Conservation (phyloP, 495 filamentous ascomycete species). For the Pyronema domesticum region DNA sequence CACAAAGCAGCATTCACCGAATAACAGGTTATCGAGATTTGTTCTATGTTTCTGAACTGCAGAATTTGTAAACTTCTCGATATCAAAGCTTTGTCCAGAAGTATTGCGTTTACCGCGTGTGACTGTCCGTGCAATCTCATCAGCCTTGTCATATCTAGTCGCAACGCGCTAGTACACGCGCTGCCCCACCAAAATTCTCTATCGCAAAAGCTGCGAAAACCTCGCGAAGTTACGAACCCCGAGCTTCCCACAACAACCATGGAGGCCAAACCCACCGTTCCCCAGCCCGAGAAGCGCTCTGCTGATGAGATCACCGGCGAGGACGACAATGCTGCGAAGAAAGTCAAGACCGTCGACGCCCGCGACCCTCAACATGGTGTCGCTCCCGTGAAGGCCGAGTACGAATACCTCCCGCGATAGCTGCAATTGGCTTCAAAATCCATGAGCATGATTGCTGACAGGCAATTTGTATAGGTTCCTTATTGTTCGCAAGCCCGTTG, state of each 20-base stretch:
- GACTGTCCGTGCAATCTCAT: too few relatives aligned
- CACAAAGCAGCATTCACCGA: too few relatives aligned
- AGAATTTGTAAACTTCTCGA: too few relatives aligned
- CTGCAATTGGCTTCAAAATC: conserved; percentile 5
- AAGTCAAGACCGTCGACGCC: conserved; percentile 10
- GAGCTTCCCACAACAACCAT: not conserved
- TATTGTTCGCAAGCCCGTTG: conserved; percentile 22
- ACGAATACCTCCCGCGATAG: conserved; percentile 20
- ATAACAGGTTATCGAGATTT: too few relatives aligned
- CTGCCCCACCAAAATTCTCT: too few relatives aligned
- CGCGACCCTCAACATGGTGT: conserved; percentile 44
- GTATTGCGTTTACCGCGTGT: too few relatives aligned
- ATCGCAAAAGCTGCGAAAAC: too few relatives aligned
- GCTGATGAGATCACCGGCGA: not conserved
- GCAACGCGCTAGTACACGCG: too few relatives aligned
- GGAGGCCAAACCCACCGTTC: not conserved
- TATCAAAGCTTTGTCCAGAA: too few relatives aligned
- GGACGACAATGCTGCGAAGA: conserved; percentile 18
- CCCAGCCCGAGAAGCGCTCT: not conserved
- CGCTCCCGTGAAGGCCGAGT: conserved; percentile 76
- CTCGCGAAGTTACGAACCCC: too few relatives aligned
- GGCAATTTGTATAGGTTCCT: conserved; percentile 36
- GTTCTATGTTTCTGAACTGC: too few relatives aligned
- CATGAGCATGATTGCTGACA: conserved; percentile 14
- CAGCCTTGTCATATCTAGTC: too few relatives aligned